phyloP scores from a whole-genome alignment of 176 grass and related monocot species.

The Oryza glaberrima region DNA sequence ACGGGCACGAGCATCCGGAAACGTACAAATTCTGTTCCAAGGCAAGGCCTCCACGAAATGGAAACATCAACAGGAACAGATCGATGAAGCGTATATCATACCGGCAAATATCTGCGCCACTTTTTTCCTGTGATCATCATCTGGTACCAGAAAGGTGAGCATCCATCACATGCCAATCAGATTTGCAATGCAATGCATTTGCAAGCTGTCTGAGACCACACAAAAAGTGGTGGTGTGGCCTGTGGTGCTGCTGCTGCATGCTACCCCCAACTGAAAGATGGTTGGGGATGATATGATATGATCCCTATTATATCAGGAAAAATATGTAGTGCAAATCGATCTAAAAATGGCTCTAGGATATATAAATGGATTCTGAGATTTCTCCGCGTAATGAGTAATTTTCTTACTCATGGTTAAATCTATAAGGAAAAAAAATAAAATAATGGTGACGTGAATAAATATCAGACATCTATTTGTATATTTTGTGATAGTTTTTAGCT shows the following conservation, averaged over 20 bases:
- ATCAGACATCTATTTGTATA: too few species aligned
- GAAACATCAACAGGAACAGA: background rate
- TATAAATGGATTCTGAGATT: too few species aligned
- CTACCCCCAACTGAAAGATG: constrained; percentile 28
- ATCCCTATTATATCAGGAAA: background rate
- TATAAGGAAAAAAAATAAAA: too few species aligned
- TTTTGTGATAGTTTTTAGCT: too few species aligned
- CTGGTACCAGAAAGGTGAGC: constrained; percentile 40
- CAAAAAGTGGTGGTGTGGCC: constrained; percentile 25
- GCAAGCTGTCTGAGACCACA: constrained; percentile 35
- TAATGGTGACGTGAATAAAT: too few species aligned
- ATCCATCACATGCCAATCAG: constrained; percentile 34
- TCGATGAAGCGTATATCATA: background rate
- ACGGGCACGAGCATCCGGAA: background rate
- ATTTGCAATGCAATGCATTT: constrained; percentile 9
- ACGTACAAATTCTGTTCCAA: constrained; percentile 23
- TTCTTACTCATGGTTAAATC: too few species aligned
- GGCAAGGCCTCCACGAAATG: background rate
- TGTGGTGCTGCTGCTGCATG: too few species aligned
- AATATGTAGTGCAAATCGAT: too few species aligned
- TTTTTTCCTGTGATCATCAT: constrained; percentile 35
- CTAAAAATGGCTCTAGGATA: too few species aligned
- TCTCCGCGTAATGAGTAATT: too few species aligned
- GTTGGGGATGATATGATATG: background rate
- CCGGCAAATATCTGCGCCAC: background rate